These are phyloP conservation scores for Phialocephala sp. DNA, from an alignment of 2,329 filamentous ascomycete species.

Conservation along the genomic window DNA sequence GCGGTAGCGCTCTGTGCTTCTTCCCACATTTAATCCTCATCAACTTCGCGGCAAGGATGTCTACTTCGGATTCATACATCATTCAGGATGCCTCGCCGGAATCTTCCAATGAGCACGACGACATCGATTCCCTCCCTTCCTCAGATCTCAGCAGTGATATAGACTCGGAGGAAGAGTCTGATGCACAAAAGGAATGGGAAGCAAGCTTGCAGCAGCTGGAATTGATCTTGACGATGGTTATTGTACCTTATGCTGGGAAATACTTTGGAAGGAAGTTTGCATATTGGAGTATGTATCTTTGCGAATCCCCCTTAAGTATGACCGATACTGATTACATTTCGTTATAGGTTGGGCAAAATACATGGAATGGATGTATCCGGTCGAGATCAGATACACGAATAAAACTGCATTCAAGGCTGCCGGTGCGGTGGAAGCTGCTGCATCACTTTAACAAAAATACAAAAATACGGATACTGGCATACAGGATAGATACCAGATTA, in stretches of 20 bases:
- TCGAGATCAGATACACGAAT: constrained; percentile 72
- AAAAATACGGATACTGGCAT: constrained; percentile 9
- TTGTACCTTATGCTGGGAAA: constrained; percentile 93
- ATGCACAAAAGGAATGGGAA: constrained; percentile 95
- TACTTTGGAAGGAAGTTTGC: constrained; percentile 94
- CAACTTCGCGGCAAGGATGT: constrained; percentile 32
- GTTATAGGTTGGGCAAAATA: constrained; percentile 83
- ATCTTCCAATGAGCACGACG: constrained; percentile 62
- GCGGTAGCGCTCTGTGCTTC: constrained; percentile 39
- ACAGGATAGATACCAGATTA: constrained; percentile 22
- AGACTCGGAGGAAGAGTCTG: constrained; percentile 67
- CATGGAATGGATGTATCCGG: constrained; percentile 92
- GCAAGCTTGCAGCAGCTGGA: constrained; percentile 93
- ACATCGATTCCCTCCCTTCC: constrained; percentile 69
- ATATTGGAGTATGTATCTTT: constrained; percentile 80
- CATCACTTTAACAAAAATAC: constrained; percentile 33
- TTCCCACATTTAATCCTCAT: neutral
- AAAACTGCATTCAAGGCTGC: constrained; percentile 67
- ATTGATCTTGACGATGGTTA: constrained; percentile 88
- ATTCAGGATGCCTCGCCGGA: constrained; percentile 48
- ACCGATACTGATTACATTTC: constrained; percentile 16
- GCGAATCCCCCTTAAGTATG: constrained; percentile 1
- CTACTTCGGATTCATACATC: constrained; percentile 40
- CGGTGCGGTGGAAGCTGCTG: constrained; percentile 66
- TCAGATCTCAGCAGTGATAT: constrained; percentile 57